Conservation (phyloP, 345 rosid species). For the Eucalyptus paniculata region DNA sequence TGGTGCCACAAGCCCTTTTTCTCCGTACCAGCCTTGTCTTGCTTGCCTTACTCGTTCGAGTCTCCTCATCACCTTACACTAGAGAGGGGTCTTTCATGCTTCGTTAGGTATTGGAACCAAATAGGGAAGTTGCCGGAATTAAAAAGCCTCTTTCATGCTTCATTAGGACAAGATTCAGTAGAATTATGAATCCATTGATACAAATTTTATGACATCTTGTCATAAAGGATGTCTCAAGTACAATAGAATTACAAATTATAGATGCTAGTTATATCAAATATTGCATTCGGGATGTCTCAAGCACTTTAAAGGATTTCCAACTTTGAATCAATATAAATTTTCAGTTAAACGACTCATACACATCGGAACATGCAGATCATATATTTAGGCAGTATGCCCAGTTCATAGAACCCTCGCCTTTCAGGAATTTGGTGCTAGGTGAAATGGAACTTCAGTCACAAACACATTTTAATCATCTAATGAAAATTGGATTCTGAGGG, state of each 20-base stretch:
- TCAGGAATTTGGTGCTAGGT: not conserved
- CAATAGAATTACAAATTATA: not conserved
- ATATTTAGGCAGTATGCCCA: not conserved
- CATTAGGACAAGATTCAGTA: not conserved
- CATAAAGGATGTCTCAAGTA: not conserved
- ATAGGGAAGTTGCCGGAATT: not conserved
- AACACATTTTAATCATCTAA: not conserved
- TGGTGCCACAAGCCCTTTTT: not conserved
- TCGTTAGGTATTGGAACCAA: not conserved
- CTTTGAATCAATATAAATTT: not conserved
- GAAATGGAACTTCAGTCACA: not conserved
- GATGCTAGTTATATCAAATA: not conserved
- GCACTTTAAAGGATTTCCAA: not conserved
- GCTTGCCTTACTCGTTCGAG: not conserved
- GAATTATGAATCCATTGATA: not conserved
- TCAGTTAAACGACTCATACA: not conserved
- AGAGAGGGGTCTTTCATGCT: too few relatives aligned
- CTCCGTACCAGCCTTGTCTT: not conserved
- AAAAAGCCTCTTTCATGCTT: not conserved
- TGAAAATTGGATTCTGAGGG: not conserved
- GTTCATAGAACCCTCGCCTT: not conserved
- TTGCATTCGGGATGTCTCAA: not conserved
- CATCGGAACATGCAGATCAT: not conserved
- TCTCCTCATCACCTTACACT: too few relatives aligned
- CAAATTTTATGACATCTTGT: not conserved